A percentile compares a stretch with the other conserved stretches of the same genome.
Evolutionary conservation across 192 early-diverging fungal species (phyloP).

Genomic region (Umbelopsis isabellina): DNA sequence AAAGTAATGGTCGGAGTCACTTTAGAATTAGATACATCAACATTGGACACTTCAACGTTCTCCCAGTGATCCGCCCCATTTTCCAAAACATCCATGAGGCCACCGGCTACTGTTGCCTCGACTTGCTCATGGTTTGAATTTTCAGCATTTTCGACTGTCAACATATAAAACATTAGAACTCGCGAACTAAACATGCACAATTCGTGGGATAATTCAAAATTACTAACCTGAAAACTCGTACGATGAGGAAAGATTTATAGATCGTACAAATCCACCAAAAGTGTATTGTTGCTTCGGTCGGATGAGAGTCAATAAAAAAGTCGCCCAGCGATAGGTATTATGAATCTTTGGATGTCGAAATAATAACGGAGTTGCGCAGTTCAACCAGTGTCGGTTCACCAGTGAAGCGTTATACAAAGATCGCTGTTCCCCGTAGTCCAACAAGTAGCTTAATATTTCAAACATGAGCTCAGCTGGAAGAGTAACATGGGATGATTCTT

Average conservation of each 20-base stretch:
- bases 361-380: conserved; percentile 42
- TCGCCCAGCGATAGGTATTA: conserved; percentile 51
- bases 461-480: conserved; percentile 50
- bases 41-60: conserved; percentile 2
- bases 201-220: too few relatives aligned
- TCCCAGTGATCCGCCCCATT: conserved; percentile 5
- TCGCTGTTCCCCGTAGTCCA: conserved; percentile 23
- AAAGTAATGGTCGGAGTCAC: conserved; percentile 36
- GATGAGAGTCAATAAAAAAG: conserved; percentile 45
- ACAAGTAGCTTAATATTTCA: conserved; percentile 45
- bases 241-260: conserved; percentile 44
- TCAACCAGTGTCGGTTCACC: conserved; percentile 48
- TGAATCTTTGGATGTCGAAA: conserved; percentile 43
- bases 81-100: not conserved
- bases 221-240: conserved; percentile 8
- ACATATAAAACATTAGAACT: not conserved
- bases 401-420: conserved; percentile 37
- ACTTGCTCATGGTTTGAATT: not conserved
- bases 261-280: conserved; percentile 45
- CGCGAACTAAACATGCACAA: not conserved
- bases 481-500: not conserved
- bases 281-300: conserved; percentile 31
- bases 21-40: conserved; percentile 10
- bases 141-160: not conserved
- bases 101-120: not conserved